Evolutionary conservation across 768 basidiomycete genomes (phyloP).

Genomic region (Suillus decipiens): DNA sequence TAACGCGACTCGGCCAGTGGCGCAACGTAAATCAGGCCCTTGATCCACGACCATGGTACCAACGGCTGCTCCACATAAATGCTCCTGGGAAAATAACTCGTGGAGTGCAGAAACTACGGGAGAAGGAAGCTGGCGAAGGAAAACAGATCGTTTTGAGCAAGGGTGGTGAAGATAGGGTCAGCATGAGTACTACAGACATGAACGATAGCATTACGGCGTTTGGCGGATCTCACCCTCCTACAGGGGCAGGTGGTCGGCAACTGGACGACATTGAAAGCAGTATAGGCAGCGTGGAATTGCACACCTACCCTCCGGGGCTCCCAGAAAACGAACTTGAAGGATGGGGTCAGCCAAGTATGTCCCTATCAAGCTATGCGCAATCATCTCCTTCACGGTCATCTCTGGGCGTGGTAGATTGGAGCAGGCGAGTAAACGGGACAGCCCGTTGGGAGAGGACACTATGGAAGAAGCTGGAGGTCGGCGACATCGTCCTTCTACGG

Average conservation of each 20-base stretch:
- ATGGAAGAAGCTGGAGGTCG: conserved; percentile 99
- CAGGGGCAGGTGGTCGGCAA: conserved; percentile 48
- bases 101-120: conserved; percentile 84
- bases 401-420: conserved; percentile 82
- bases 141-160: conserved; percentile 64
- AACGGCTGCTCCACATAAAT: conserved; percentile 71
- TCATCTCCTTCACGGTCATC: conserved; percentile 57
- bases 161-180: conserved; percentile 34
- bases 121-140: conserved; percentile 73
- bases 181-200: conserved; percentile 46
- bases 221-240: conserved; percentile 18
- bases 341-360: conserved; percentile 39
- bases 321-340: conserved; percentile 32
- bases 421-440: conserved; percentile 62
- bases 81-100: conserved; percentile 75
- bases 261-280: conserved; percentile 60
- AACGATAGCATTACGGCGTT: conserved; percentile 46
- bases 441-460: conserved; percentile 93
- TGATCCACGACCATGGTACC: conserved; percentile 75
- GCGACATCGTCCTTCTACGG: conserved; percentile 87
- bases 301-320: conserved; percentile 61
- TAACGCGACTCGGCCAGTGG: conserved; percentile 89
- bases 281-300: conserved; percentile 53
- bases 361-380: conserved; percentile 52
- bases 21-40: conserved; percentile 84